phyloP scores from a whole-genome alignment of 2,329 filamentous ascomycete genomes.

The Nemania bipapillata region DNA sequence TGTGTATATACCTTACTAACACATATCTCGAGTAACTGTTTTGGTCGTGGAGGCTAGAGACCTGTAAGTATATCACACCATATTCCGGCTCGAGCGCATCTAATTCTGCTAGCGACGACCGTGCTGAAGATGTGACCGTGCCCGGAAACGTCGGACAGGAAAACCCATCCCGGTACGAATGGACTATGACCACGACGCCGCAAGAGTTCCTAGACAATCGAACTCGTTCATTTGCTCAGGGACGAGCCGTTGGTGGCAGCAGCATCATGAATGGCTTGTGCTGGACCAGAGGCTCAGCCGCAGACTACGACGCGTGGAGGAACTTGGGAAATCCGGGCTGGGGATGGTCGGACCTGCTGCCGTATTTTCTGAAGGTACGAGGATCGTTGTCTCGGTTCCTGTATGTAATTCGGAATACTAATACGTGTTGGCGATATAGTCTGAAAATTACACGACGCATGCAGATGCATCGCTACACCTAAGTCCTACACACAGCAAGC shows the following conservation, averaged over 20 bases:
- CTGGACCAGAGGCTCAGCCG: conserved; percentile 54
- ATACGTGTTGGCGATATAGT: conserved; percentile 43
- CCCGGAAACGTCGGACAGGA: conserved; percentile 45
- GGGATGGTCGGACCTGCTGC: conserved; percentile 58
- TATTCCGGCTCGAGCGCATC: neutral
- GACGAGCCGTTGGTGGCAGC: conserved; percentile 55
- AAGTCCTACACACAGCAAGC: conserved; percentile 45
- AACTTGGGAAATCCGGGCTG: conserved; percentile 56
- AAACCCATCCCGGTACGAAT: conserved; percentile 46
- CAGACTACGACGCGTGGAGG: conserved; percentile 58
- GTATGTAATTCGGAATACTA: neutral
- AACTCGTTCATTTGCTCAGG: conserved; percentile 52
- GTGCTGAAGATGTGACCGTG: conserved; percentile 44
- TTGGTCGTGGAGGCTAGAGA: conserved; percentile 47
- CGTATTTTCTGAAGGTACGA: conserved; percentile 62
- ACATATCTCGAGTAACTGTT: conserved; percentile 40
- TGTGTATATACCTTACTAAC: conserved; percentile 24
- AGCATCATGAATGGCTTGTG: conserved; percentile 57
- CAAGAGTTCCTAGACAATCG: conserved; percentile 53
- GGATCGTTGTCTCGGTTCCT: neutral
- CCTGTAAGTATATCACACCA: conserved; percentile 38
- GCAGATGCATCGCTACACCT: conserved; percentile 45
- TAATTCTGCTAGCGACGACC: conserved; percentile 45
- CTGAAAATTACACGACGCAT: conserved; percentile 53
- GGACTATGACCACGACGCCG: conserved; percentile 48